Evolutionary conservation across 116 monocot species (phyloP), one percentile per base, ranked within the genome.

Genomic region (Trichopus zeylanicus): DNA sequence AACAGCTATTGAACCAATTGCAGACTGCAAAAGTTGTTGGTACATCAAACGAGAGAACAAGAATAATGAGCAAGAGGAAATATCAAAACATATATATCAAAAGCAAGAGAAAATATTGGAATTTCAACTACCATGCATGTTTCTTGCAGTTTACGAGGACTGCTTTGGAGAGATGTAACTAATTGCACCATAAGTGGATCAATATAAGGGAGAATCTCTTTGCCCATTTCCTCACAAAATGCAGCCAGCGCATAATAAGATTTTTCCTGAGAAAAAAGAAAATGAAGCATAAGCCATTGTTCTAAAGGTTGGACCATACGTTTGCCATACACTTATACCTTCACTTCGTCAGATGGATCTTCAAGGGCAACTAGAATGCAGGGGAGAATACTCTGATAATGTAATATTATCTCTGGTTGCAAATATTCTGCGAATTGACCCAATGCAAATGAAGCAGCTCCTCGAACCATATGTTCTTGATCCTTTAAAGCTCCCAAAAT

Each of bases 181-280:
- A 92, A 66, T 69, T 73, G 77, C 19, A 64, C 81, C 84, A 97
- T 97, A 37, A 97, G 63, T n/a, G 91, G 77, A 71, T 87, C 91
- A 33, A 97, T 65, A 68, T 87, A 97, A 68, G 91, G 87, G 46
- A 91, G 79, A 63, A 97, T 91, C 26, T 87, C 87, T 84, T 81
- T 77, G 48, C 82, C 97, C 91, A 97, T 91, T 52, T 91, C 84
- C 66, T 97, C 97, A 73, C 97, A 97, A 70, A 97, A 91, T 77
- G 97, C 97, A 37, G 97, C 97, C 65, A 97, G 73, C 11, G 91
- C 97, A 76, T 97, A 97, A 63, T 97, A 97, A 49, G 97, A 97
- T 60, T 97, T 97, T 65, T 97, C 97, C 95, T 95, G 77, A n/a
- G n/a, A n/a, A n/a, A 31, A 39, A 33, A 48, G 48, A 39, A 8